Percentiles rank a stretch among this genome's conserved stretches.
phyloP scores from a whole-genome alignment of 1,284 basidiomycete genomes.

The Termitomyces sp. region DNA sequence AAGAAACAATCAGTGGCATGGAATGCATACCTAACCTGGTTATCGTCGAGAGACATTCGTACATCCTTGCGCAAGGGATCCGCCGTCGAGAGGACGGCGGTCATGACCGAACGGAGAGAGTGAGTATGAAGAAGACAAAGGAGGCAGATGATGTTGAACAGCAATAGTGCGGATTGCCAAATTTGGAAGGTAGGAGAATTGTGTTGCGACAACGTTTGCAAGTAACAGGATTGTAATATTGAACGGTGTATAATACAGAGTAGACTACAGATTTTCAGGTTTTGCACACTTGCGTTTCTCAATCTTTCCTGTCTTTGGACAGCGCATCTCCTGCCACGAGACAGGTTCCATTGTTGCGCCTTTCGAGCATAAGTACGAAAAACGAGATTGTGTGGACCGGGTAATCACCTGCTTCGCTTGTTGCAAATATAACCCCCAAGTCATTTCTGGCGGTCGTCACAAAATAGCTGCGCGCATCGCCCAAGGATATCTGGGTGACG shows the following conservation, averaged over 20 bases:
- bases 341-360: conserved; percentile 80
- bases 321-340: conserved; percentile 91
- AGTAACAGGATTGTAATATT: background rate
- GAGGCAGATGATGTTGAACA: background rate
- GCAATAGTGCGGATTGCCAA: conserved; percentile 14
- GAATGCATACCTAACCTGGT: conserved; percentile 46
- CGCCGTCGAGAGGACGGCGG: conserved; percentile 56
- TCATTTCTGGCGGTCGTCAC: conserved; percentile 93
- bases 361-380: conserved; percentile 19
- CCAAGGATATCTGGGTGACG: conserved; percentile 72
- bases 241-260: background rate
- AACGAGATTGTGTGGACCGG: conserved; percentile 6
- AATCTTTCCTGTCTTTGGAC: conserved; percentile 73
- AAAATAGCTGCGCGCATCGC: conserved; percentile 93
- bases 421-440: conserved; percentile 87
- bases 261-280: conserved; percentile 56
- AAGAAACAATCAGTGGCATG: conserved; percentile 13
- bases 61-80: conserved; percentile 55
- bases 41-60: conserved; percentile 59
- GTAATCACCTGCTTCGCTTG: conserved; percentile 66
- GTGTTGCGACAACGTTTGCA: conserved; percentile 3
- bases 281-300: conserved; percentile 90
- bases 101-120: conserved; percentile 39
- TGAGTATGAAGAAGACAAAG: conserved; percentile 1
- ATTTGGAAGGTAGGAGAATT: conserved; percentile 14